Conservation (phyloP, 805 yeast species). For the Kazachstania viticola region DNA sequence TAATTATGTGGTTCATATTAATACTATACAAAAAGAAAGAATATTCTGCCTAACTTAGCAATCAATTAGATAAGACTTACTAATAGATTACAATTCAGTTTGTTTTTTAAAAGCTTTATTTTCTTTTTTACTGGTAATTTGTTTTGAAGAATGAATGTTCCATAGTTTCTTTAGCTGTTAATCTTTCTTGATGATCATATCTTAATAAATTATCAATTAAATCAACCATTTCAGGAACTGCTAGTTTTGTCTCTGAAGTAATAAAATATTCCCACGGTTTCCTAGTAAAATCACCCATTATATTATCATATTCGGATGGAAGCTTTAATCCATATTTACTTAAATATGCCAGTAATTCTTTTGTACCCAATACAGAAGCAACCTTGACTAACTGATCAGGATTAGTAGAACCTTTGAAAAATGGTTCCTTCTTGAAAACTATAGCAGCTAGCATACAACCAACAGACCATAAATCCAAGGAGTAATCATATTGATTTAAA, state of each 20-base stretch:
- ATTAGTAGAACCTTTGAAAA: constrained; percentile 84
- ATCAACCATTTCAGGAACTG: constrained; percentile 48
- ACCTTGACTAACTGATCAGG: constrained; percentile 87
- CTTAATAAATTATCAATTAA: constrained; percentile 61
- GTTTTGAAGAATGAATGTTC: constrained; percentile 53
- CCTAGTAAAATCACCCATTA: constrained; percentile 51
- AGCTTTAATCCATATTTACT: constrained; percentile 57
- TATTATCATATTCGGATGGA: constrained; percentile 68
- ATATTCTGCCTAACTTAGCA: too few species aligned
- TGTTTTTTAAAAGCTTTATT: too few species aligned
- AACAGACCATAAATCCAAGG: constrained; percentile 80
- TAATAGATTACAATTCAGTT: too few species aligned
- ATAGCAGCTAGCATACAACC: constrained; percentile 90
- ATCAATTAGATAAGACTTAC: too few species aligned
- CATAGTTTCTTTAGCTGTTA: constrained; percentile 86
- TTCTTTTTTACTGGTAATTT: constrained; percentile 7
- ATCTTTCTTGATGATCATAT: constrained; percentile 79
- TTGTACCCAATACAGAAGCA: constrained; percentile 79
- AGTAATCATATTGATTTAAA: constrained; percentile 74
- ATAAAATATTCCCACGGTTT: constrained; percentile 58
- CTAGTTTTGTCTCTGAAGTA: constrained; percentile 34
- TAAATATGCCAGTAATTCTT: constrained; percentile 55
- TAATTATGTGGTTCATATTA: too few species aligned
- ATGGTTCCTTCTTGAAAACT: constrained; percentile 81
- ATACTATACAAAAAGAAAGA: too few species aligned